Conservation (phyloP, 345 rosid species). For the Luvunga scandens region DNA sequence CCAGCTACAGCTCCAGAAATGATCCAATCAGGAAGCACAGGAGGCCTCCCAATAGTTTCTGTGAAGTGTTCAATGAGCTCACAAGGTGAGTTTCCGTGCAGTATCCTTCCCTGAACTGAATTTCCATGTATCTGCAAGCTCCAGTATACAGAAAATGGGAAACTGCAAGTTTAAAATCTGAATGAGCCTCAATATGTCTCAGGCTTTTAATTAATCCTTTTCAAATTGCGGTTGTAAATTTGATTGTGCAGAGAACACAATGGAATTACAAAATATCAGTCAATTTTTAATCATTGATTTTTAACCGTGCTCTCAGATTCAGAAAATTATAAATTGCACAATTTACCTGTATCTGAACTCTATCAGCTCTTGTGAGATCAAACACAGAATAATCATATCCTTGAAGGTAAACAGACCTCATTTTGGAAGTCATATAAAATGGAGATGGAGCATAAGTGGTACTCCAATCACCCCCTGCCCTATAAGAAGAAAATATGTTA, state of each 20-base stretch:
- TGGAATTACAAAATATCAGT: background rate
- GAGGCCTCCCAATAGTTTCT: conserved; percentile 63
- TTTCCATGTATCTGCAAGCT: conserved; percentile 58
- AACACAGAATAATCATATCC: conserved; percentile 68
- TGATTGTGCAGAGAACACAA: background rate
- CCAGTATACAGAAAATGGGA: conserved; percentile 34
- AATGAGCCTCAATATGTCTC: conserved; percentile 1
- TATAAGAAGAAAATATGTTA: conserved; percentile 23
- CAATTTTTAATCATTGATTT: background rate
- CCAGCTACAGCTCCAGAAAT: conserved; percentile 77
- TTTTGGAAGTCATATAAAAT: conserved; percentile 66
- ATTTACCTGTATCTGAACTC: conserved; percentile 68
- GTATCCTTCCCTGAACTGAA: conserved; percentile 53
- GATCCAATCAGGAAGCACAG: conserved; percentile 75
- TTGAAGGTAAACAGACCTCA: conserved; percentile 71
- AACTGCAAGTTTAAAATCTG: conserved; percentile 31
- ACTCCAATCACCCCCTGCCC: conserved; percentile 76
- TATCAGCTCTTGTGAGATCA: conserved; percentile 53
- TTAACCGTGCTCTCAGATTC: background rate
- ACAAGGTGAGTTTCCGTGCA: conserved; percentile 56
- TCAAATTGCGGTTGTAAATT: background rate
- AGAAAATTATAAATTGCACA: background rate
- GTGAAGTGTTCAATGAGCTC: conserved; percentile 61
- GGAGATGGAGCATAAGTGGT: conserved; percentile 87
- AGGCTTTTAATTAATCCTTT: background rate